Evolutionary conservation across 2,329 filamentous ascomycete species (phyloP).

Genomic region (Fusarium sp.): DNA sequence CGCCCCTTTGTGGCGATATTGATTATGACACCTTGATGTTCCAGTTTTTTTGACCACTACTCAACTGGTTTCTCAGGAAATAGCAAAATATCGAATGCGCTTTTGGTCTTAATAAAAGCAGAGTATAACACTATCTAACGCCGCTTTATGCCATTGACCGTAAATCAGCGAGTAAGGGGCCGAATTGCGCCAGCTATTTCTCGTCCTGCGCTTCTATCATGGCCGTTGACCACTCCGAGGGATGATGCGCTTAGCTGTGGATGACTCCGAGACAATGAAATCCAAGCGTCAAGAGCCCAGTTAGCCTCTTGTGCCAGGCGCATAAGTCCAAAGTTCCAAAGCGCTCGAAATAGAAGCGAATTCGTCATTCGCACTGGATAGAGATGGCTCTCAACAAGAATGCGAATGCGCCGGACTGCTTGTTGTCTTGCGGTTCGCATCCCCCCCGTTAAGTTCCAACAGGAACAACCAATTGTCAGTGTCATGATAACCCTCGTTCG

Average conservation of each 20-base stretch:
- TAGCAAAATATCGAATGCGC: background rate
- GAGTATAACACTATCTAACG: background rate
- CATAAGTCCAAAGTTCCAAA: constrained; percentile 10
- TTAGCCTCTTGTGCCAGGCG: constrained; percentile 12
- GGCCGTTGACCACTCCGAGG: constrained; percentile 7
- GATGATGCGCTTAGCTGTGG: constrained; percentile 29
- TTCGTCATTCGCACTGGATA: background rate
- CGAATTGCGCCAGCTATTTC: constrained; percentile 14
- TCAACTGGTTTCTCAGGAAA: background rate
- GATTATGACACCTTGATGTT: constrained; percentile 24
- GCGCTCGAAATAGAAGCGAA: constrained; percentile 4
- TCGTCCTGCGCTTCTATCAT: constrained; percentile 11
- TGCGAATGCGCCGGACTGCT: background rate
- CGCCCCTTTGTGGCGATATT: constrained; percentile 24
- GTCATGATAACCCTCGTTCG: constrained; percentile 33
- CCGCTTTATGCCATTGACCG: constrained; percentile 1
- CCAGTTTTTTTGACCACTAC: constrained; percentile 19
- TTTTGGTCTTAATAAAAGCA: background rate
- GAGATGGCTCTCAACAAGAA: constrained; percentile 2
- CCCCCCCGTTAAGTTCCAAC: background rate
- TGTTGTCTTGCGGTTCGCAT: background rate
- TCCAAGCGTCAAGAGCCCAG: constrained; percentile 9
- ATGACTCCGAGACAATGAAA: constrained; percentile 31
- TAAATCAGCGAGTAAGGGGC: background rate
- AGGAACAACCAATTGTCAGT: constrained; percentile 17